Conservation (phyloP, 2,329 filamentous ascomycete genomes). For the Chaetomiaceae sp. region DNA sequence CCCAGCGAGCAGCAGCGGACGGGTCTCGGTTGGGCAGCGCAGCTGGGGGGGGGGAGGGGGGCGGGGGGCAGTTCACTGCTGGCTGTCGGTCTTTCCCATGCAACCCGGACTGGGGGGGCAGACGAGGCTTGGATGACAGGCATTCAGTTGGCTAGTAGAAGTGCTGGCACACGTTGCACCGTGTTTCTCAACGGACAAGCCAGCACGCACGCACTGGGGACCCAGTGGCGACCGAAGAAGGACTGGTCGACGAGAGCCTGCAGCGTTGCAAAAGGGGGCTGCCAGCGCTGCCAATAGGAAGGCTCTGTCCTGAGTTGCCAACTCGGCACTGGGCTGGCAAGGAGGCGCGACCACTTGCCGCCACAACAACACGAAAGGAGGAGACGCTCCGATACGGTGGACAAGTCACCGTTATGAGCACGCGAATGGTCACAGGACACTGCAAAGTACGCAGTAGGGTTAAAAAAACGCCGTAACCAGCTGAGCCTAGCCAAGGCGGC, state of each 20-base stretch:
- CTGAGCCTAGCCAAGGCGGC: background rate
- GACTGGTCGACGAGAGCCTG: conserved; percentile 8
- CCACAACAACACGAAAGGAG: background rate
- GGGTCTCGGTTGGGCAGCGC: conserved; percentile 20
- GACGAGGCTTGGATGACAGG: conserved; percentile 31
- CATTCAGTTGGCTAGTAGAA: conserved; percentile 31
- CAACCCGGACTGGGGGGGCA: background rate
- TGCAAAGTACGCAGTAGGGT: too few species aligned
- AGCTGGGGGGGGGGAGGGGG: too few species aligned
- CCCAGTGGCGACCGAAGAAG: conserved; percentile 13
- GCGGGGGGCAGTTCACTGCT: too few species aligned
- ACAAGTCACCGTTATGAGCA: background rate
- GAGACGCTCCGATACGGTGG: conserved; percentile 9
- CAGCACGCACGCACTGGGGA: too few species aligned
- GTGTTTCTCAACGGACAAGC: conserved; percentile 17
- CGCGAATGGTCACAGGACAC: too few species aligned
- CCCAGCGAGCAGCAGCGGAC: background rate
- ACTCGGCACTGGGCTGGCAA: too few species aligned
- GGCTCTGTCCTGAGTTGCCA: too few species aligned
- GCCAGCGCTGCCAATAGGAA: too few species aligned
- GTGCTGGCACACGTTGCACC: conserved; percentile 20
- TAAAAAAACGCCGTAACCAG: background rate
- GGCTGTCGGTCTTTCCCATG: too few species aligned
- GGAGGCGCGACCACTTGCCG: too few species aligned
- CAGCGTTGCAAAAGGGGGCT: background rate